phyloP scores from a whole-genome alignment of 2,329 filamentous ascomycete genomes.

The Chrysoporthe deuterocubensis region DNA sequence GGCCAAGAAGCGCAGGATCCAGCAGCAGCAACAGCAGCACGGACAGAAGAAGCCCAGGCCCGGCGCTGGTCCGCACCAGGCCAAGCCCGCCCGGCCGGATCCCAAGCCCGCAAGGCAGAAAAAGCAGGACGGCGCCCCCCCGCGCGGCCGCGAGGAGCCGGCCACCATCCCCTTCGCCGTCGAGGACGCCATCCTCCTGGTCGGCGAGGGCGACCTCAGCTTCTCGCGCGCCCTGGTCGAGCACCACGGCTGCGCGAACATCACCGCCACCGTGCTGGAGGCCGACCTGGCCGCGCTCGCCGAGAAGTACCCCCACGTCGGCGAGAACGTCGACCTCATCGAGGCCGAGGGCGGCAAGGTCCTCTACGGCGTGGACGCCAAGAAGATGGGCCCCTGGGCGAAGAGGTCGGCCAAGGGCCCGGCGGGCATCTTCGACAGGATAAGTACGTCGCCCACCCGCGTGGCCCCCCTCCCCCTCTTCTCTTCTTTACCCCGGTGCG shows the following conservation, averaged over 20 bases:
- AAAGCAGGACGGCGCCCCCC: conserved; percentile 14
- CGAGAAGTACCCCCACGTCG: conserved; percentile 75
- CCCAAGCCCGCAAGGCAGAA: conserved; percentile 29
- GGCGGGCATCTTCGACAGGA: conserved; percentile 65
- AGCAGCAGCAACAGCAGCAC: conserved; percentile 26
- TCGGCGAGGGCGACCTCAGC: conserved; percentile 82
- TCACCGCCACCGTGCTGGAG: conserved; percentile 74
- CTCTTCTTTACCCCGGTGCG: not conserved
- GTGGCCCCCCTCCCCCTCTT: not conserved
- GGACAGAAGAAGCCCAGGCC: conserved; percentile 16
- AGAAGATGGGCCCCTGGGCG: conserved; percentile 59
- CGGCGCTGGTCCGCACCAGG: conserved; percentile 11
- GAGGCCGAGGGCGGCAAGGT: conserved; percentile 50
- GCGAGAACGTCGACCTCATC: conserved; percentile 61
- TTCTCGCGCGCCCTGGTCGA: conserved; percentile 70
- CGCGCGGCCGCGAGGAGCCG: conserved; percentile 40
- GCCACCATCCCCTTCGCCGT: conserved; percentile 68
- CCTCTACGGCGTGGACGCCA: conserved; percentile 69
- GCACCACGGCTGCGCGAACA: conserved; percentile 66
- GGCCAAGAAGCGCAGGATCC: conserved; percentile 50
- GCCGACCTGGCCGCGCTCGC: conserved; percentile 58
- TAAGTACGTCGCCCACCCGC: conserved; percentile 46
- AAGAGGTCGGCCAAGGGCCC: conserved; percentile 43
- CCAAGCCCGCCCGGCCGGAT: conserved; percentile 16
- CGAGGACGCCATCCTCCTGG: conserved; percentile 70